phyloP scores from a whole-genome alignment of 257 asterid genomes.

The Fraxinus pennsylvanica region DNA sequence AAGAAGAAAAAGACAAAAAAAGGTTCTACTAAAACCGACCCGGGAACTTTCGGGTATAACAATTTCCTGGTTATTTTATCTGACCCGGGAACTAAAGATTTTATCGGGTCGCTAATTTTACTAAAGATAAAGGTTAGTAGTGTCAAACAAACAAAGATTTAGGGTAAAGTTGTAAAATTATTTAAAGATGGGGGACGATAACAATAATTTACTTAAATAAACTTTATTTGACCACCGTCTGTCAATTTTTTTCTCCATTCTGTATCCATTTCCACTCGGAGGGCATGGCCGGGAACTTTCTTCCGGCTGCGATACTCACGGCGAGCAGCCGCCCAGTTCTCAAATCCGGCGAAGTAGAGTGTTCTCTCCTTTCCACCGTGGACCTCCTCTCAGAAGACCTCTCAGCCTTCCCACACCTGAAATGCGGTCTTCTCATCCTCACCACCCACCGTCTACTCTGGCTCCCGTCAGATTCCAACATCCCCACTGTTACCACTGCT shows the following conservation, averaged over 20 bases:
- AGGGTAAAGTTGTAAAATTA: too few species aligned
- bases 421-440: conserved; percentile 69
- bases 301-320: conserved; percentile 70
- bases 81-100: too few species aligned
- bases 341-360: conserved; percentile 65
- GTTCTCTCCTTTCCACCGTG: conserved; percentile 68
- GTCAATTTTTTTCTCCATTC: not conserved
- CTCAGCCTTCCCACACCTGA: conserved; percentile 66
- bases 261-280: not conserved
- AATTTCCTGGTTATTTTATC: too few species aligned
- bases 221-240: too few species aligned
- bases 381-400: conserved; percentile 76
- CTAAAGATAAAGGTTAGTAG: too few species aligned
- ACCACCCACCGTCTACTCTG: conserved; percentile 84
- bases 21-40: not conserved
- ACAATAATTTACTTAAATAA: too few species aligned
- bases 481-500: conserved; percentile 26
- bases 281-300: conserved; percentile 50
- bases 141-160: too few species aligned
- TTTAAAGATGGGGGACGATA: too few species aligned
- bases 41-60: too few species aligned
- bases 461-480: conserved; percentile 47
- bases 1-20: not conserved
- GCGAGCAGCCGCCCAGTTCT: conserved; percentile 82
- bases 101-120: too few species aligned